Evolutionary conservation across 2,329 filamentous ascomycete genomes (phyloP), one percentile per base, ranked within the genome.

Genomic region (Dactylella cylindrospora): DNA sequence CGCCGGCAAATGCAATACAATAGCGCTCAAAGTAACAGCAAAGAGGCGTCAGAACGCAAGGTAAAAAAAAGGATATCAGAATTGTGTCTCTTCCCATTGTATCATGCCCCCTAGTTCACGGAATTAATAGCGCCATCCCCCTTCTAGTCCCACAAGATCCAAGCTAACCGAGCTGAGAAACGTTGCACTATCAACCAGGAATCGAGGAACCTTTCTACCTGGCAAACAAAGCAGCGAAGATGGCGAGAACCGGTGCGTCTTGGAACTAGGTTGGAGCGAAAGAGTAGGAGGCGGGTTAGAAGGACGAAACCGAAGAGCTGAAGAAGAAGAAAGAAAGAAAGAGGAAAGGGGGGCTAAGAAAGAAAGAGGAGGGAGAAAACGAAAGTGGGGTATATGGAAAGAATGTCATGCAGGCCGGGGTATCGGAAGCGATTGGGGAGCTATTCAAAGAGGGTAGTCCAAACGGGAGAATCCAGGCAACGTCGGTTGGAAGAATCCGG

Each of bases 1-100:
- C 40, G 40, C 41, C 41, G 5, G 41, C 7, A 23, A 45, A 45
- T 45, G 41, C 41, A 45, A 12, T 45, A 19, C 5, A 45, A 22
- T 12, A 31, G 17, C 26, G 22, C 32, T 19, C 39, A 19, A 7
- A 17, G 13, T n/a, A 40, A 40, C 36, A 6, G 19, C 12, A 19
- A 45, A n/a, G 19, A 45, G 25, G 13, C 19, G 7, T 17, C 29
- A n/a, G 7, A 17, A 31, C 19, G 23, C n/a, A 12, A 1, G 9
- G 9, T 6, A 31, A 6, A 9, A 2, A 17, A 45, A 17, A 3
- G 17, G 3, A 2, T 13, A 12, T 5, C 26, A 26, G 10, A 22
- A 20, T 28, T 28, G 22, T 17, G n/a, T 23, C 15, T 29, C 41
- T 33, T 4, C 19, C 29, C 7, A 33, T 25, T 31, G 35, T 23